A percentile compares a stretch with the other conserved stretches of the same genome.
These are phyloP conservation scores for Cladobotryum mycophilum DNA, from an alignment of 2,329 filamentous ascomycete species.

Conservation along the genomic window DNA sequence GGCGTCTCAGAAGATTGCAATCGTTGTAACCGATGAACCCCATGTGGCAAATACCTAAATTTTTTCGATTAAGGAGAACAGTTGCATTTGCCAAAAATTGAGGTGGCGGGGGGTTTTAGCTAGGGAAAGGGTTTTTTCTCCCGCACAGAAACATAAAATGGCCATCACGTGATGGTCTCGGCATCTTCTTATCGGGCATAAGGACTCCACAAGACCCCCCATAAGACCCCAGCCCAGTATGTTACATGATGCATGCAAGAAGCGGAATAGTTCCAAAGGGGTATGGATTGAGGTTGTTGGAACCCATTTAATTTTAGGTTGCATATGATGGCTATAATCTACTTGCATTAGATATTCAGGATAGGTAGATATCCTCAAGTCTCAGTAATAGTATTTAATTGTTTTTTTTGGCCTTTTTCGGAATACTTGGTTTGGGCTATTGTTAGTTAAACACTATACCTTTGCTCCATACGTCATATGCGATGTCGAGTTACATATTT, in stretches of 20 bases:
- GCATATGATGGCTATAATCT: no score
- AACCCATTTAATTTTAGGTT: no score
- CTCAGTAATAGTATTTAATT: no score
- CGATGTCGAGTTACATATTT: not conserved
- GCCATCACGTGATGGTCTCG: constrained; percentile 3
- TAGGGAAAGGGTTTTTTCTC: not conserved
- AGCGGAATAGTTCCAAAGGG: not conserved
- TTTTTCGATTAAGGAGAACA: constrained; percentile 30
- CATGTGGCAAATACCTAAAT: constrained; percentile 19
- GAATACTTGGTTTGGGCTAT: no score
- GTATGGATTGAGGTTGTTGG: no score
- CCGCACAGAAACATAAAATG: not conserved
- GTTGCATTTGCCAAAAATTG: constrained; percentile 22
- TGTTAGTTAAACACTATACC: no score
- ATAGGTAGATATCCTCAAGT: no score
- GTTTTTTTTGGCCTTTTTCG: no score
- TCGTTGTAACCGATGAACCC: constrained; percentile 34
- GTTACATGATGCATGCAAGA: constrained; percentile 3
- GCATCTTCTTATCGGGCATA: not conserved
- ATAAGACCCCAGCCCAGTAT: not conserved
- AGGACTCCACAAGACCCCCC: not conserved
- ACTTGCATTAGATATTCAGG: no score
- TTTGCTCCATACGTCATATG: not conserved
- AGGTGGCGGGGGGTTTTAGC: constrained; percentile 23
- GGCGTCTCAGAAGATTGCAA: constrained; percentile 24